Percentiles rank a stretch among this genome's conserved stretches.
These are phyloP conservation scores for Colletotrichum aenigma DNA, from an alignment of 2,329 filamentous ascomycete genomes.

Conservation along the genomic window DNA sequence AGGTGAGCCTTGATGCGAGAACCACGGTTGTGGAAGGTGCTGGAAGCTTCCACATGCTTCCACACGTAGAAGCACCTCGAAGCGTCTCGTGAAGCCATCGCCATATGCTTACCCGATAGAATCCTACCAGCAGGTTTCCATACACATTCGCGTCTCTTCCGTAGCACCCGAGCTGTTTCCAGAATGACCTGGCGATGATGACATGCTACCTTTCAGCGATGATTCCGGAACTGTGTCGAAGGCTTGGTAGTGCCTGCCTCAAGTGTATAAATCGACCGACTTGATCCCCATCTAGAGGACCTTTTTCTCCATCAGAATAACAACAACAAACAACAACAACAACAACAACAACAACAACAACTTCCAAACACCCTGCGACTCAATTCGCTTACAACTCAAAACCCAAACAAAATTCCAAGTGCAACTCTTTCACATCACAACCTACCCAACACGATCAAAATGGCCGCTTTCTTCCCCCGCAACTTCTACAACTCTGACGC, in stretches of 20 bases:
- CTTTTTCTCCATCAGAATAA: conserved; percentile 28
- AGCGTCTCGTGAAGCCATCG: conserved; percentile 7
- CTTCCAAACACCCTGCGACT: background rate
- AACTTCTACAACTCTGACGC: conserved; percentile 51
- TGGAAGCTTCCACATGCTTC: conserved; percentile 27
- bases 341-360: conserved; percentile 5
- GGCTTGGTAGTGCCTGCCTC: background rate
- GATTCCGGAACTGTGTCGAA: conserved; percentile 32
- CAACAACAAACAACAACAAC: conserved; percentile 29
- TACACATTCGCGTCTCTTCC: background rate
- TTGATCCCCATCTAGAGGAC: conserved; percentile 5
- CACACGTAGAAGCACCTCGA: conserved; percentile 21
- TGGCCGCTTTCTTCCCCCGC: conserved; percentile 63
- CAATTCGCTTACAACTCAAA: background rate
- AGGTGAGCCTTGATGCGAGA: background rate
- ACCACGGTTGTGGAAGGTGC: conserved; percentile 28
- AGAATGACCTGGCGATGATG: conserved; percentile 13
- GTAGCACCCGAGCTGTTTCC: background rate
- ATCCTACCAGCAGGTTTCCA: background rate
- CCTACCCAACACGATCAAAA: conserved; percentile 40
- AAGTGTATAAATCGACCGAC: conserved; percentile 33
- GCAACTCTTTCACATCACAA: background rate
- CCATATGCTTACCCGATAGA: background rate
- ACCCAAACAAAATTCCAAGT: conserved; percentile 47
- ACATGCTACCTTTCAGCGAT: background rate